Base-by-base conservation (phyloP, 331 rosid species). In the Malus hybrid region DNA sequence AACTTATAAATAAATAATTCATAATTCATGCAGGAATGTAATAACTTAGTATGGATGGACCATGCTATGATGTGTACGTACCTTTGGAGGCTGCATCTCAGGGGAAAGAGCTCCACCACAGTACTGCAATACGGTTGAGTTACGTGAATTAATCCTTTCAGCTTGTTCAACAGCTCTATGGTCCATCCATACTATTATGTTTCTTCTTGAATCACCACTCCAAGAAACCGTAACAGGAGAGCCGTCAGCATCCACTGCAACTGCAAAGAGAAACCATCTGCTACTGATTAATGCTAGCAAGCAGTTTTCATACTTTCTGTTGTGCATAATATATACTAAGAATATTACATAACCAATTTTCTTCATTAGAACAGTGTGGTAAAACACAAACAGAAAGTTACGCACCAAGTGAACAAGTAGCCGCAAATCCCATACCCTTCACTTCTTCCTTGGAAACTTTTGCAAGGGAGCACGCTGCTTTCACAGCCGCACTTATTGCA, bases 81-180 rank as follows among this genome's bases (percentile, higher is more conserved):
- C 99, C 97, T 94, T 94, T 46, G 99, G 97, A 29, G 99, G 97
- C 87, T 94, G 85, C 99, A 92, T 92, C 90, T 94, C 99, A 20
- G 99, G 99, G 83, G 96, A 94, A 83, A 94, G 86, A 74, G 89
- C 86, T 79, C 99, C 99, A 55, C 99, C 99, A 83, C 97, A 88
- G 72, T 94, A 94, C 84, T 92, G 88, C 72, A 94, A 73, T 60
- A 89, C 97, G 46, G 97, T 89, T 68, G 97, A 94, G 46, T 94
- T 87, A 74, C 63, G 3, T 65, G 92, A 86, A 84, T 92, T 94
- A 76, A 94, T 94, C 83, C 93, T 90, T 78, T 89, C 93, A 64
- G 97, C 92, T 86, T 94, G 99, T 70, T 90, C 87, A 34, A 92
- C 93, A 48, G 99, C 99, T 85, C 97, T 90, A 74, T 92, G 99